Base-by-base conservation (phyloP, 768 basidiomycete species). In the Galerina marginata region DNA sequence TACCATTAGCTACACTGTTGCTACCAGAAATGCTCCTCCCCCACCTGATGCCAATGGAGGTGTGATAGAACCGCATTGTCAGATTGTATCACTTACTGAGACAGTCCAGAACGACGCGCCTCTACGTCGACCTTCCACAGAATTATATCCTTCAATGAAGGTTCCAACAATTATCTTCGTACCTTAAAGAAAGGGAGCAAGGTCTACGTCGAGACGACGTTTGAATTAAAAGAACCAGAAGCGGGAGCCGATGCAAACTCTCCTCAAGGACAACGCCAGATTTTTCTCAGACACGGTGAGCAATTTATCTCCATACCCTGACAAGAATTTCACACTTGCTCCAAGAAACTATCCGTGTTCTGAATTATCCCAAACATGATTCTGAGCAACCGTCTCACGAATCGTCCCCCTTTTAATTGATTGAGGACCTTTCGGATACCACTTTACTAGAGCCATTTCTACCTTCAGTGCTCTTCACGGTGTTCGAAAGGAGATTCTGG, bases 141-240 rank as follows among this genome's bases (percentile, higher is more conserved):
- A 46, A 66, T 96, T 49, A 67, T 93, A 49, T 93, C 89, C 25
- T 95, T 95, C 79, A 76, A 77, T n/a, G 81, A 86, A 7, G 4
- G 45, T 42, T 67, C 85, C n/a, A 88, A 88, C 64, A 85, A 78
- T 59, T 92, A 83, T 67, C 83, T 96, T 38, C 79, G 77, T 59
- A 85, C 75, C 44, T 71, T 96, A 42, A 82, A 74, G 66, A 91
- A 91, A 64, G 93, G 93, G 5, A 76, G 83, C 50, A 86, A 79
- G 59, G 93, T 96, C 15, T 94, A 87, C 61, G 92, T 92, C 38
- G 93, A 96, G 72, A 88, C 92, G 29, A 81, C 78, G 65, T 93
- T 83, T 61, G 92, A 93, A 72, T 72, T 94, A 23, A 84, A 88
- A 40, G 90, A 93, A 59, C 84, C 92, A 9, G 89, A 90, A 42